Evolutionary conservation across 148 eudicot species (phyloP), one percentile per base, ranked within the genome.

Genomic region (Amaranthus palmeri): DNA sequence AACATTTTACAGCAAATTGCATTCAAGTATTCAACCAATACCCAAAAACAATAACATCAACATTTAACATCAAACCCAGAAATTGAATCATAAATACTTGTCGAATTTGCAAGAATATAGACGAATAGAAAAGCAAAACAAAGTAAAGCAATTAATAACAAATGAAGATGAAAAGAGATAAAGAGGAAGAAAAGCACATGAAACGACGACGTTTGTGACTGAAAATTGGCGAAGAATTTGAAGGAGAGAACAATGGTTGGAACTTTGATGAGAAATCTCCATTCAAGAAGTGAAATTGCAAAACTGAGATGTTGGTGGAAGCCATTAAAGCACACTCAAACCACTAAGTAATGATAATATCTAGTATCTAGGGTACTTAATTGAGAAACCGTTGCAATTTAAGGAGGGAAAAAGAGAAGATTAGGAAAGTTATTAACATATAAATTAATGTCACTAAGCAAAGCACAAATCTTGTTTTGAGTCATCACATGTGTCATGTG

Each of bases 211-310:
- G 83, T 63, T 7, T 50, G 3, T 46, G 69, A 8, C 17, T 52
- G 48, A 65, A 54, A 68, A 15, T 41, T 50, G n/a, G 73, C 10
- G 69, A 74, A 40, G 51, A 15, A 74, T 76, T 0, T 49, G 50
- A 47, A 71, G 76, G 77, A 74, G 61, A 67, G 66, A 71, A 72
- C 65, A 58, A 71, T 15, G 55, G 61, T 7, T 44, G 66, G 18
- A 69, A 10, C 50, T 77, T 62, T 45, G 77, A 70, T 25, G 69
- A 77, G 71, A 77, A 77, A 77, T 67, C 83, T 73, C 72, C 74
- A 58, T 67, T 66, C 59, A 14, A 75, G 79, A 54, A 52, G 4
- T 66, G 72, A 50, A 71, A 62, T 14, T 54, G 66, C 13, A 61
- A 18, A 72, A 76, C 40, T 41, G 83, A 69, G 12, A n/a, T 48